Evolutionary conservation across 306 rosid species (phyloP), one percentile per base, ranked within the genome.

Genomic region (Bauhinia variegata): DNA sequence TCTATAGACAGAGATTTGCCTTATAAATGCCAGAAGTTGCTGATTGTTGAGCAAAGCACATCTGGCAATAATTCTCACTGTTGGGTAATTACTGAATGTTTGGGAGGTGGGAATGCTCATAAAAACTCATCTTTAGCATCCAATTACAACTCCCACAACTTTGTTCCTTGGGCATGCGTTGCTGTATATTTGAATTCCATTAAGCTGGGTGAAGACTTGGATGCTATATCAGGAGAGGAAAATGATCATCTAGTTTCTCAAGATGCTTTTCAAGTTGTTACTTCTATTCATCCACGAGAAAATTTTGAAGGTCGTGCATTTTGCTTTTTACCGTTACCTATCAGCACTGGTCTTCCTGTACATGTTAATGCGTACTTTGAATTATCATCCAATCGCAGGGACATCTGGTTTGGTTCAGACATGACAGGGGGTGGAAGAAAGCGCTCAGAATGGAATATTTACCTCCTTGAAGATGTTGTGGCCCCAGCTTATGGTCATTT

Each of bases 361-460:
- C 98, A 92, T 74, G 82, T 92, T 49, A 92, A 92, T 80, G 96
- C 96, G 34, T 92, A 92, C 86, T 92, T 92, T 64, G 98, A 92
- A 70, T 79, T 92, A 81, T 92, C 98, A 50, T 92, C 98, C 70
- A 89, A 92, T 87, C 87, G 98, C 56, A 87, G 98, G 79, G 98
- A 92, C 84, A 89, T 92, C 76, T 92, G 98, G 98, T 89, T 89
- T 72, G 98, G 98, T 62, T 83, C 91, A 51, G 96, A 92, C 75
- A 92, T 92, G 98, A 80, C 96, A 44, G 98, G 98, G 53, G 96
- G 89, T 70, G 98, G 98, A 71, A 89, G 89, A 81, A 89, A 89
- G 70, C 96, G 98, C 34, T 89, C 98, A 77, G 96, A 92, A 37
- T 92, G 98, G 98, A 92, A 92, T 80, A 83, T 88, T 67, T 89